These are phyloP conservation scores for Ceratocystiopsis sp. DNA, from an alignment of 2,329 filamentous ascomycete species.

Conservation along the genomic window DNA sequence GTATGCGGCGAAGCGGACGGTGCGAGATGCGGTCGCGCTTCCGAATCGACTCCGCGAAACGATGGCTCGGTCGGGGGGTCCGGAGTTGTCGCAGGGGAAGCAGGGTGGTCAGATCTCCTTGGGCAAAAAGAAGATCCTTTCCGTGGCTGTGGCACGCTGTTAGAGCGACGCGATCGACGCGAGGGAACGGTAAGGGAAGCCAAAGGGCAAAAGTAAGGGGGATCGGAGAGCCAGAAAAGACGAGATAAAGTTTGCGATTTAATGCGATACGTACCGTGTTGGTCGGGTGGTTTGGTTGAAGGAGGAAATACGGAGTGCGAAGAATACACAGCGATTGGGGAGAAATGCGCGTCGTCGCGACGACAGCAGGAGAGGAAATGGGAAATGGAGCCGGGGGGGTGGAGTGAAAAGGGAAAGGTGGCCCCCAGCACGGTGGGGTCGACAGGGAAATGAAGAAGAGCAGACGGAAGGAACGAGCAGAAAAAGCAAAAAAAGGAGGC, in stretches of 20 bases:
- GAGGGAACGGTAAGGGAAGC: neutral
- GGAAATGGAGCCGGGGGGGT: neutral
- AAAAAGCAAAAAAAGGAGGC: neutral
- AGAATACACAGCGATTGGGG: neutral
- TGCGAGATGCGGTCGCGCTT: too few species aligned
- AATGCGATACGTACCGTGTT: neutral
- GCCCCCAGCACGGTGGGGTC: neutral
- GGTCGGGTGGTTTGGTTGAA: too few species aligned
- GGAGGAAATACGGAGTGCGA: too few species aligned
- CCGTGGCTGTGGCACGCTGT: too few species aligned
- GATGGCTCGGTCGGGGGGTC: too few species aligned
- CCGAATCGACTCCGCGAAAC: too few species aligned
- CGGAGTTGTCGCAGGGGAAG: too few species aligned
- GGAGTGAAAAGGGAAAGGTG: neutral
- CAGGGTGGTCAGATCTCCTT: too few species aligned
- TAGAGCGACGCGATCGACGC: too few species aligned
- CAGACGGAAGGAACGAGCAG: neutral
- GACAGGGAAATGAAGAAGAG: neutral
- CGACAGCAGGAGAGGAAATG: neutral
- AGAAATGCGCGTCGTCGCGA: conserved; percentile 5
- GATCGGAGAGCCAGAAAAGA: neutral
- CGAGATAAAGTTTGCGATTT: neutral
- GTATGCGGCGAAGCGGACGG: too few species aligned
- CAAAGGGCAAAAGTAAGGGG: neutral
- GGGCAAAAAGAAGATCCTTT: too few species aligned